Base-by-base conservation (phyloP, 805 yeast species). In the Wickerhamiella cacticola region DNA sequence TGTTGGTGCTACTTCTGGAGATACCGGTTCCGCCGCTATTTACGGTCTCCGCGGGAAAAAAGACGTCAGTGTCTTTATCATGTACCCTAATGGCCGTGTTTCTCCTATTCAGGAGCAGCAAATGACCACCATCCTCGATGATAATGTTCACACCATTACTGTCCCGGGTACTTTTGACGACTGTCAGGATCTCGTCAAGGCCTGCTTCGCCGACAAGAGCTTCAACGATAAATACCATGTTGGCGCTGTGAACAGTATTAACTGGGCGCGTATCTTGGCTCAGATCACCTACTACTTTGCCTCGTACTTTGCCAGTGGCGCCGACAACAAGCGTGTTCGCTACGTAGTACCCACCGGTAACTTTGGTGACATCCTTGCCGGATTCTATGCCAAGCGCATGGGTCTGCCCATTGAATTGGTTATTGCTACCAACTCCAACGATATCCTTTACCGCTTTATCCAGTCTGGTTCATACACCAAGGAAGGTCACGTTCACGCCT, bases 1-100 rank as follows among this genome's bases (percentile, higher is more conserved):
- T 55, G 96, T 92, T 50, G 99, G 99, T 61, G 99, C 99, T 39
- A 92, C 99, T 23, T 82, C 95, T 41, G 99, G 99, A 62, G 99
- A 92, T 61, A 92, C 99, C 41, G 99, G 99, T 51, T 83, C 95
- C 47, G 99, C 99, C 48, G 98, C 99, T 53, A 92, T 92, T 56
- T 92, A 92, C 68, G 99, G 99, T 48, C 75, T 92, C 56, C 77
- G 98, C 69, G 94, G 94, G 65, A 92, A 92, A 69, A 83, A 87
- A 67, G 97, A 92, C 64, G 96, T 92, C n/a, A 82, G 94, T 25
- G 98, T 92, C 19, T 92, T 92, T 67, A 92, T 92, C 55, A 70
- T 92, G 58, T 92, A 89, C 63, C 99, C 99, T 59, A 85, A 95
- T 7, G 98, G 97, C 44, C 79, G 96, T 64, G 92, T 92, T 49